Conservation (phyloP, 371 early-diverging fungal species). For the Capillidium heterosporum region DNA sequence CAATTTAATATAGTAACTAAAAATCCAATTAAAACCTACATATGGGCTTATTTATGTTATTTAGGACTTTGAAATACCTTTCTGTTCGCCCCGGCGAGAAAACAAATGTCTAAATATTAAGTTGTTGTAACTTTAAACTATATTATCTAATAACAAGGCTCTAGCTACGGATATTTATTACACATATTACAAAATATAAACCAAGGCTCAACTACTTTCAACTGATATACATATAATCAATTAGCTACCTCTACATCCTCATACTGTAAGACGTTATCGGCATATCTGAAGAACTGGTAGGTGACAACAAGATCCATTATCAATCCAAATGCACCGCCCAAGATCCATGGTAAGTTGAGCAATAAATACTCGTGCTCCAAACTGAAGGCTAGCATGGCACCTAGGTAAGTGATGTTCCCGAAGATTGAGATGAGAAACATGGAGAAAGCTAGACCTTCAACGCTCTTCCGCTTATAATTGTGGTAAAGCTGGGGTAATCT, state of each 20-base stretch:
- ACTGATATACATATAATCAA: too few species aligned
- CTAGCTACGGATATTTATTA: too few species aligned
- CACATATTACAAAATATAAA: too few species aligned
- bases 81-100: too few species aligned
- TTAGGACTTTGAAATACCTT: too few species aligned
- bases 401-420: slow-evolving; percentile 28
- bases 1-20: too few species aligned
- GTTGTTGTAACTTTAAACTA: too few species aligned
- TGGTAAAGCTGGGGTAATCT: slow-evolving; percentile 67
- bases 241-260: background rate
- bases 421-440: slow-evolving; percentile 65
- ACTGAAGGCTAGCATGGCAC: slow-evolving; percentile 21
- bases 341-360: slow-evolving; percentile 30
- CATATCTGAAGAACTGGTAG: slow-evolving; percentile 3
- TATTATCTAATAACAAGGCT: too few species aligned
- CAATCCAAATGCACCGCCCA: slow-evolving; percentile 21
- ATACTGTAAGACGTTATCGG: background rate
- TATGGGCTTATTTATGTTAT: too few species aligned
- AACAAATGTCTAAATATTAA: too few species aligned
- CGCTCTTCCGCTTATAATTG: slow-evolving; percentile 44
- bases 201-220: too few species aligned
- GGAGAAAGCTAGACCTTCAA: slow-evolving; percentile 45
- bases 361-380: slow-evolving; percentile 20
- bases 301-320: slow-evolving; percentile 21
- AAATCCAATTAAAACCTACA: too few species aligned